Percentiles rank a stretch among this genome's conserved stretches.
Evolutionary conservation across 768 basidiomycete genomes (phyloP).

Genomic region (Coprinopsis sp.): DNA sequence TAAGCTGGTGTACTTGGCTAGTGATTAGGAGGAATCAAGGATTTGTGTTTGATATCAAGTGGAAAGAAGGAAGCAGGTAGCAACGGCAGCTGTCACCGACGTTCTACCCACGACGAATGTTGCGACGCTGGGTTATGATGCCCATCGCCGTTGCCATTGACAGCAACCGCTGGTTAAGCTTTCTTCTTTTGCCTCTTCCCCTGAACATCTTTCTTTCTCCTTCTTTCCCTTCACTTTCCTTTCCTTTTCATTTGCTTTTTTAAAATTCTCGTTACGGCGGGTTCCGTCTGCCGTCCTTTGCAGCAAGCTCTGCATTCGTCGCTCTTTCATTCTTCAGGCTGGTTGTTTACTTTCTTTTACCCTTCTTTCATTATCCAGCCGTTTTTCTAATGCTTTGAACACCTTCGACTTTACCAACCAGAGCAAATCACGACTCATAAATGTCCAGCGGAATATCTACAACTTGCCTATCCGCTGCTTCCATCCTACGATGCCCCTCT

Average conservation of each 20-base stretch:
- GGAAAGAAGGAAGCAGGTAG: too few relatives aligned
- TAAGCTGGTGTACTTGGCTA: too few relatives aligned
- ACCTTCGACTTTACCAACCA: not conserved
- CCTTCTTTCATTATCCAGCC: not conserved
- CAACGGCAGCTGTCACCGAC: too few relatives aligned
- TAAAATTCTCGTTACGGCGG: not conserved
- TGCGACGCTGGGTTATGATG: not conserved
- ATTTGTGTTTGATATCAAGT: too few relatives aligned
- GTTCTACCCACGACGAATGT: too few relatives aligned
- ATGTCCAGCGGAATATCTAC: too few relatives aligned
- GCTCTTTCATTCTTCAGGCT: not conserved
- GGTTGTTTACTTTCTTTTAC: not conserved
- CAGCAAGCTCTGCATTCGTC: conserved; percentile 8
- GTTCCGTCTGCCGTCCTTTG: conserved; percentile 1
- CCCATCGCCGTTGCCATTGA: not conserved
- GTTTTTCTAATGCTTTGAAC: conserved; percentile 3
- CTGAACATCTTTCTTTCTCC: not conserved
- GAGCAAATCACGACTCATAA: conserved; percentile 1
- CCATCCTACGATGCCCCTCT: conserved; percentile 66
- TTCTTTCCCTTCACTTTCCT: not conserved
- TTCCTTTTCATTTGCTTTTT: not conserved
- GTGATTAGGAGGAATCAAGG: too few relatives aligned
- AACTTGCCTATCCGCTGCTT: conserved; percentile 68
- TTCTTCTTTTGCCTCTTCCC: too few relatives aligned
- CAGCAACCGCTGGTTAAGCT: not conserved